Percentiles rank a stretch among this genome's conserved stretches.
These are phyloP conservation scores for Brasenia schreberi DNA, from an alignment of 164 flowering plant species.

Conservation along the genomic window DNA sequence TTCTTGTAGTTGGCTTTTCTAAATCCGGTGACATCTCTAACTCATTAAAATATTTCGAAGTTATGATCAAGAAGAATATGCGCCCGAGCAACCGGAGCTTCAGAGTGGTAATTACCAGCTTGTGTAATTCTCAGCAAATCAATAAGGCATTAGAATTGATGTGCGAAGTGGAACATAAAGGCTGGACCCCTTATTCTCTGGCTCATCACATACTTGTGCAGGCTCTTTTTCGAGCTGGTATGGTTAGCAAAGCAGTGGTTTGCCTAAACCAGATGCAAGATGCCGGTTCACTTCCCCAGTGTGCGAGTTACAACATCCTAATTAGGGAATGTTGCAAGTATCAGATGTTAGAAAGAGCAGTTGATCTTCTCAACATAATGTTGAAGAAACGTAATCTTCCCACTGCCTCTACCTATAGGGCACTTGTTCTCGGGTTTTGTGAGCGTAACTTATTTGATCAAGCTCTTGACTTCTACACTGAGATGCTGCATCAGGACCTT, in stretches of 20 bases:
- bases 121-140: constrained; percentile 28
- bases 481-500: constrained; percentile 53
- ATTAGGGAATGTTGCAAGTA: constrained; percentile 34
- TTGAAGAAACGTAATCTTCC: constrained; percentile 45
- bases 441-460: constrained; percentile 19
- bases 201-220: constrained; percentile 40
- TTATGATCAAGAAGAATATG: constrained; percentile 48
- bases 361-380: constrained; percentile 58
- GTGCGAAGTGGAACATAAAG: constrained; percentile 44
- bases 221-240: constrained; percentile 34
- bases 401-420: constrained; percentile 38
- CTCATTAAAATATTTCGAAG: constrained; percentile 27
- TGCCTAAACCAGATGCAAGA: constrained; percentile 31
- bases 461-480: constrained; percentile 60
- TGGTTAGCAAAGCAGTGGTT: constrained; percentile 42
- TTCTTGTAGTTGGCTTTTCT: constrained; percentile 35
- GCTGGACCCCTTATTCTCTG: constrained; percentile 43
- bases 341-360: constrained; percentile 39
- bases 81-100: constrained; percentile 57
- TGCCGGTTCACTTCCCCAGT: constrained; percentile 28
- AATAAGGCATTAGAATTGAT: constrained; percentile 42
- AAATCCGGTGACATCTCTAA: constrained; percentile 26
- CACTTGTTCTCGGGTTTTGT: constrained; percentile 39
- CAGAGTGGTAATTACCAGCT: constrained; percentile 24
- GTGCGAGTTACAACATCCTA: constrained; percentile 35